Evolutionary conservation across 1,139 yeast species (phyloP), one percentile per base, ranked within the genome.

Genomic region (Protomyces pachydermus): DNA sequence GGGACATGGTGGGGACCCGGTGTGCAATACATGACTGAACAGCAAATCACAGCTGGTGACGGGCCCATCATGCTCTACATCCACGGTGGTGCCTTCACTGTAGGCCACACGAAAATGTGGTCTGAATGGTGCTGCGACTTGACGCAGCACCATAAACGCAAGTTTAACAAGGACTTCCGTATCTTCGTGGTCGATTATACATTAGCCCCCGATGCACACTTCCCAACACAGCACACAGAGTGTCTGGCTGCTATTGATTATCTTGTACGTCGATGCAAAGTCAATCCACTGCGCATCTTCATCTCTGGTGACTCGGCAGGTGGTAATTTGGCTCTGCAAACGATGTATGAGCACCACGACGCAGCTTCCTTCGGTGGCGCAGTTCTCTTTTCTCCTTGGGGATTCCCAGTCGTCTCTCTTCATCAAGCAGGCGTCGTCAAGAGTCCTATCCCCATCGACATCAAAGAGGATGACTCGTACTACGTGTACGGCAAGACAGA

Each of bases 261-360:
- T 42, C 56, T 58, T 10, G 20, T 45, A n/a, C 53, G 62, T 8
- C 32, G 28, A 16, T 20, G 53, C 34, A 16, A 42, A 9, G 53
- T 58, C 16, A 51, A 51, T 38, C 62, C 56, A 2, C 28, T 52
- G 8, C 56, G 62, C 6, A n/a, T 58, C 14, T 52, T 58, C 62
- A 35, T 58, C 34, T 46, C 62, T n/a, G 62, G 62, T 32, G 62
- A 58, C 32, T 52, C 56, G 18, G 62, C 62, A 3, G 62, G 62
- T 6, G 62, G 62, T 14, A 58, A 58, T 12, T 35, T 58, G 42
- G 35, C 54, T 6, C 34, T 58, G 32, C 62, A 58, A 34, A 58
- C 62, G n/a, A 37, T 58, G 25, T 52, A 51, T 45, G 62, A 58
- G 45, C 23, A 23, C 34, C 37, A 38, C 14, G n/a, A 25, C 23